A percentile compares a stretch with the other conserved stretches of the same genome.
Evolutionary conservation across 495 filamentous ascomycete species (phyloP).

Genomic region (Tuber aestivum): DNA sequence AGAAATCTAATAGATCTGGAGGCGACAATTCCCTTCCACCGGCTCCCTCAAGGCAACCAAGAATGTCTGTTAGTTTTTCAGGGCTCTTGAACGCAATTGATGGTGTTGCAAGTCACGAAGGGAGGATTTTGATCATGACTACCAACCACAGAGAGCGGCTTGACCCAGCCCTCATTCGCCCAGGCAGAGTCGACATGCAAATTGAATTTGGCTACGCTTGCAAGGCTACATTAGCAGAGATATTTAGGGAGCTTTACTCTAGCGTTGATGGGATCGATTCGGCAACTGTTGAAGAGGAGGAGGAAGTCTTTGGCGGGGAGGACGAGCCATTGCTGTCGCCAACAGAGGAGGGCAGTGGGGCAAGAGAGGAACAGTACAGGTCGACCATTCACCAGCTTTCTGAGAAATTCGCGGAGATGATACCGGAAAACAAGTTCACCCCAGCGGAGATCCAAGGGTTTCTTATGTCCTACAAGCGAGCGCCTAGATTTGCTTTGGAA

Average conservation of each 20-base stretch:
- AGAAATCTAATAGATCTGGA: constrained; percentile 22
- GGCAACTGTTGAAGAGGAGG: constrained; percentile 33
- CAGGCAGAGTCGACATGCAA: constrained; percentile 70
- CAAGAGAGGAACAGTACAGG: constrained; percentile 40
- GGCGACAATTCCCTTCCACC: constrained; percentile 17
- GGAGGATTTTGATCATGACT: constrained; percentile 76
- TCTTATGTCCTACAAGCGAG: constrained; percentile 53
- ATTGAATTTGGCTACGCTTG: constrained; percentile 57
- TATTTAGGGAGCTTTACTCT: constrained; percentile 40
- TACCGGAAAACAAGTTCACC: constrained; percentile 55
- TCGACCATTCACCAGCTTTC: constrained; percentile 48
- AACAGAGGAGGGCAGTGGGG: constrained; percentile 32
- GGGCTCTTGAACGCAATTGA: constrained; percentile 74
- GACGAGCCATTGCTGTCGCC: constrained; percentile 23
- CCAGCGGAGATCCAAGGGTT: constrained; percentile 65
- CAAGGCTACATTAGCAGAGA: constrained; percentile 34
- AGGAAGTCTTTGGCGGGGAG: constrained; percentile 35
- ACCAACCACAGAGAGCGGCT: constrained; percentile 73
- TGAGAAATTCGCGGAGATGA: constrained; percentile 48
- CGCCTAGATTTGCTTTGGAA: constrained; percentile 28
- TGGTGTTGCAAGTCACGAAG: constrained; percentile 70
- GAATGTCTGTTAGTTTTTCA: constrained; percentile 55
- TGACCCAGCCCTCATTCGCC: constrained; percentile 68
- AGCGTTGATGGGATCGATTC: constrained; percentile 33
- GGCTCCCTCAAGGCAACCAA: constrained; percentile 17